A percentile compares a stretch with the other conserved stretches of the same genome.
phyloP scores from a whole-genome alignment of 768 basidiomycete species.

The Chalciporus chontae region DNA sequence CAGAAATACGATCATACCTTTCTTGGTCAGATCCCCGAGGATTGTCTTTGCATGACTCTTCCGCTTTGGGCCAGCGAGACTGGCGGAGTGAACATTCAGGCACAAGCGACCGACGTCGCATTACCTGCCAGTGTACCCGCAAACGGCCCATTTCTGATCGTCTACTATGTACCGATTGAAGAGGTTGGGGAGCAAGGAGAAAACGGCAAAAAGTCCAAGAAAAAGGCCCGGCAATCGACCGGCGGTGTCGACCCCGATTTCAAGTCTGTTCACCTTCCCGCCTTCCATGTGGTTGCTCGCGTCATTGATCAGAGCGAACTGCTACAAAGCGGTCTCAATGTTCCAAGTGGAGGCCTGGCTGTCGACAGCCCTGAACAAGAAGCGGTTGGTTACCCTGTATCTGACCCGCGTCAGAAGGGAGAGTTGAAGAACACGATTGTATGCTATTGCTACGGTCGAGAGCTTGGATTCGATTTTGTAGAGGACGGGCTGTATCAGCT shows the following conservation, averaged over 20 bases:
- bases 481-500: slow-evolving; percentile 75
- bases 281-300: slow-evolving; percentile 73
- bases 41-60: slow-evolving; percentile 79
- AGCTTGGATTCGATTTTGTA: slow-evolving; percentile 70
- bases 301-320: slow-evolving; percentile 71
- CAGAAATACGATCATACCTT: slow-evolving; percentile 34
- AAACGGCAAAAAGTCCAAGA: slow-evolving; percentile 24
- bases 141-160: slow-evolving; percentile 66
- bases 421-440: slow-evolving; percentile 43
- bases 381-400: slow-evolving; percentile 35
- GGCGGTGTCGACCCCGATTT: slow-evolving; percentile 31
- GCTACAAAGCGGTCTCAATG: slow-evolving; percentile 65
- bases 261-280: slow-evolving; percentile 50
- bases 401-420: slow-evolving; percentile 28
- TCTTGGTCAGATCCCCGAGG: slow-evolving; percentile 60
- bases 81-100: slow-evolving; percentile 39
- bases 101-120: slow-evolving; percentile 19
- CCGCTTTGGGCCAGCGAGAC: slow-evolving; percentile 80
- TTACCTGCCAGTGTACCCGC: slow-evolving; percentile 42
- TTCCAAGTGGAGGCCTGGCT: slow-evolving; percentile 67
- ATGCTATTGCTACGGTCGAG: slow-evolving; percentile 58
- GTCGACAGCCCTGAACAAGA: slow-evolving; percentile 60
- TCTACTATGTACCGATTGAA: slow-evolving; percentile 68
- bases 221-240: slow-evolving; percentile 30
- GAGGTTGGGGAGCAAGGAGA: not conserved